Percentiles rank a stretch among this genome's conserved stretches.
phyloP scores from a whole-genome alignment of 352 stramenopile genomes.

The Pythium aristosporum region DNA sequence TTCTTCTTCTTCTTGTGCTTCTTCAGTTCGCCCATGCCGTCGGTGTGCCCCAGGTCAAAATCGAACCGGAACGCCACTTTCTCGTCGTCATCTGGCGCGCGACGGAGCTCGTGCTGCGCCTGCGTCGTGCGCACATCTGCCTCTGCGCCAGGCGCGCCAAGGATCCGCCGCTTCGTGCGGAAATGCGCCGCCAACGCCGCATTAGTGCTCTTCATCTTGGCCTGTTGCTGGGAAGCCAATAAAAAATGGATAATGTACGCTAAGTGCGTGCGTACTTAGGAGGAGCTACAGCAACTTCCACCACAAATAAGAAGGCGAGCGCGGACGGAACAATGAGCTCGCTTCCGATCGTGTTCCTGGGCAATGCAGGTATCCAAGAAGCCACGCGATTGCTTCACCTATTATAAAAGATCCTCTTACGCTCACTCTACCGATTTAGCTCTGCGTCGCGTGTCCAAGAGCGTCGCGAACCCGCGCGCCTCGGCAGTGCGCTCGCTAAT shows the following conservation, averaged over 20 bases:
- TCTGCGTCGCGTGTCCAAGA: slow-evolving; percentile 68
- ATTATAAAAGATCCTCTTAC: neutral
- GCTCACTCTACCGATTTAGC: slow-evolving; percentile 22
- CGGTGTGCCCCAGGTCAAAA: slow-evolving; percentile 31
- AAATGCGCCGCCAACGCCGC: slow-evolving; percentile 48
- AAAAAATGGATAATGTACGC: neutral
- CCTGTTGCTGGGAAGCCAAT: neutral
- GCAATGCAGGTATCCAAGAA: slow-evolving; percentile 52
- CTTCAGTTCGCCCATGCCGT: slow-evolving; percentile 26
- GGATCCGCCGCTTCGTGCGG: slow-evolving; percentile 42
- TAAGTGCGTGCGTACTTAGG: slow-evolving; percentile 29
- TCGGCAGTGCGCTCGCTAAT: slow-evolving; percentile 51
- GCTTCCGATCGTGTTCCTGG: slow-evolving; percentile 71
- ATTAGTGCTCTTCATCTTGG: slow-evolving; percentile 10
- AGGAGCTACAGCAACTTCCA: neutral
- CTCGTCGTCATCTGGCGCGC: slow-evolving; percentile 20
- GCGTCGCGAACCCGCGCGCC: slow-evolving; percentile 53
- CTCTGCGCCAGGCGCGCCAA: slow-evolving; percentile 3
- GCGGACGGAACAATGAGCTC: slow-evolving; percentile 4
- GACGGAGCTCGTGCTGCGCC: slow-evolving; percentile 34
- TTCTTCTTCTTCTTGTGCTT: slow-evolving; percentile 20
- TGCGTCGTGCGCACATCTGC: slow-evolving; percentile 29
- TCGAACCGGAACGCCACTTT: slow-evolving; percentile 55
- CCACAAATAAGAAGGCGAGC: neutral
- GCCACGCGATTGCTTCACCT: too few relatives aligned